Percentiles rank a stretch among this genome's conserved stretches.
phyloP scores from a whole-genome alignment of 2,329 filamentous ascomycete species.

The Aspergillus chevalieri region DNA sequence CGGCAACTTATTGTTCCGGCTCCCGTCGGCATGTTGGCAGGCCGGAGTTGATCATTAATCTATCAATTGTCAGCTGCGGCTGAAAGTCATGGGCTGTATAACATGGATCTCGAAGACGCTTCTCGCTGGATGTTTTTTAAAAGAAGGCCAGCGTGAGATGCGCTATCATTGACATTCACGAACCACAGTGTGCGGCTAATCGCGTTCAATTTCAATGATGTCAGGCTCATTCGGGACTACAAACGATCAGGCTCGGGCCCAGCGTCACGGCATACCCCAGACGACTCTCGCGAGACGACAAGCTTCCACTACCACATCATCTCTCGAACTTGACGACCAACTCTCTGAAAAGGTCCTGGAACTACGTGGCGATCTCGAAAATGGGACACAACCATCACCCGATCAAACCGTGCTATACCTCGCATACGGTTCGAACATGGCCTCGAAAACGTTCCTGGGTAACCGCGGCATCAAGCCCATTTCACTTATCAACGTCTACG shows the following conservation, averaged over 20 bases:
- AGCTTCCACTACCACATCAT: constrained; percentile 15
- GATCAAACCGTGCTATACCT: constrained; percentile 64
- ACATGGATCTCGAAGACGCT: not conserved
- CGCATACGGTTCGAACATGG: constrained; percentile 89
- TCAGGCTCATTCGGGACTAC: not conserved
- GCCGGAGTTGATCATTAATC: not conserved
- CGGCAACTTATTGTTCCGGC: too few species aligned
- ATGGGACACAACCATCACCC: not conserved
- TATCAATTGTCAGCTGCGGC: not conserved
- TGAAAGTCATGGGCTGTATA: not conserved
- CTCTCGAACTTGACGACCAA: constrained; percentile 19
- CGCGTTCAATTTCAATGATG: too few species aligned
- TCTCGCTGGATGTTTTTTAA: not conserved
- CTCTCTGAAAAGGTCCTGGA: constrained; percentile 14
- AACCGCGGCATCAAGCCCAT: constrained; percentile 72
- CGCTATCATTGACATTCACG: not conserved
- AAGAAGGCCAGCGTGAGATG: not conserved
- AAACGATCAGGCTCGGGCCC: too few species aligned
- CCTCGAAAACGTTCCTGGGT: constrained; percentile 70
- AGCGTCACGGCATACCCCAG: not conserved
- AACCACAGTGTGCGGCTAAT: too few species aligned
- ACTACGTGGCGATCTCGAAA: not conserved
- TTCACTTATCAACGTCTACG: constrained; percentile 72
- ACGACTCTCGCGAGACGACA: constrained; percentile 8
- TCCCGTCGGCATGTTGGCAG: too few species aligned